Base-by-base conservation (phyloP, 768 basidiomycete genomes). In the Termitomyces sp. region DNA sequence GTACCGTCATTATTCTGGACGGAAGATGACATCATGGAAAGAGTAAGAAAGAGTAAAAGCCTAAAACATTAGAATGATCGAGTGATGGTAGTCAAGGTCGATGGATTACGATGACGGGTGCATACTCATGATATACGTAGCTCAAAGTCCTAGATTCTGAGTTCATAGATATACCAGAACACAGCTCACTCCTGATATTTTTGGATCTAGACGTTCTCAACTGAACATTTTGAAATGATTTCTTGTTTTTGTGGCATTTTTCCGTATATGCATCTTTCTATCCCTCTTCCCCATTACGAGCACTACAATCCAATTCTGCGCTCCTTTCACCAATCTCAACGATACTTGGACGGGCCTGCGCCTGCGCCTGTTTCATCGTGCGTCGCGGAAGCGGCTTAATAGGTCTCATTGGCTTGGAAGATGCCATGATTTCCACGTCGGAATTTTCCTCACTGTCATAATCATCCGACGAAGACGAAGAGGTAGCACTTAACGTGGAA, bases 341-440 rank as follows among this genome's bases (percentile, higher is more conserved):
- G 4, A 35, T 49, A 14, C 48, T 21, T 8, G 33, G 47, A 49
- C 28, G 48, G 3, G 15, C n/a, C 7, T 3, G 48, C 14, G 21
- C 1, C 48, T 35, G 48, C 12, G 9, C 23, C 31, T 35, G 48
- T 23, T 8, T 19, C 3, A 15, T 21, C 33, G 21, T 21, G 4
- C 33, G 28, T 30, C 33, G 33, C 15, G 48, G 48, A 8, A 49
- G 48, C 19, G 48, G 48, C 21, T 15, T 35, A 19, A 49, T 8
- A 23, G 33, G 33, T 23, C 81, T 71, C 1, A 64, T 62, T 38
- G 78, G 73, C 23, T 69, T 63, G 49, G 78, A 68, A n/a, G 71
- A 73, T 11, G 68, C 73, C 53, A 77, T 73, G 48, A 74, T 74
- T 60, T 74, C 74, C 37, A 69, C 69, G 50, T 69, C 68, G 42